A percentile compares a stretch with the other conserved stretches of the same genome.
Evolutionary conservation across 306 rosid species (phyloP).

Genomic region (Cucurbita maxima): DNA sequence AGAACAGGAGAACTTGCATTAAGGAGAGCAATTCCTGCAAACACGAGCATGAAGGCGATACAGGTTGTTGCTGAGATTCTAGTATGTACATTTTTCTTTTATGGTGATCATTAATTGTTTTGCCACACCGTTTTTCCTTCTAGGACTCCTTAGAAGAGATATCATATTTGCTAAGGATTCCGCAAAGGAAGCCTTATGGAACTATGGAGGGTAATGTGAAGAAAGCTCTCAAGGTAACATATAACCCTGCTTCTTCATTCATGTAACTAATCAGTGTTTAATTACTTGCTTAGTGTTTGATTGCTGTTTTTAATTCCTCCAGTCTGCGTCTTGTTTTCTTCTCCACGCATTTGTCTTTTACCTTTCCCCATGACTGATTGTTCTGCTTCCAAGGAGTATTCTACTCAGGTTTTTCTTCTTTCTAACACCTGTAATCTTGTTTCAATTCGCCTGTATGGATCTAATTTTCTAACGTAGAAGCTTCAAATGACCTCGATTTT

Average conservation of each 20-base stretch:
- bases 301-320: no score
- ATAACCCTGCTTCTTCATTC: neutral
- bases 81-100: neutral
- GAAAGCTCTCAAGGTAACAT: slow-evolving; percentile 66
- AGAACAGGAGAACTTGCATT: slow-evolving; percentile 88
- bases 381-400: no score
- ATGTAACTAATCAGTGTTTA: neutral
- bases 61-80: slow-evolving; percentile 36
- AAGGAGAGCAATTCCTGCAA: slow-evolving; percentile 84
- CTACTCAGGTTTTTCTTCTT: no score
- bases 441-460: no score
- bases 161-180: slow-evolving; percentile 74
- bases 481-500: no score
- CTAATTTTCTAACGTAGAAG: no score
- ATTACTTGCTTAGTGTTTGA: no score
- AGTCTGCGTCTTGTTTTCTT: no score
- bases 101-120: neutral
- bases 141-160: slow-evolving; percentile 84
- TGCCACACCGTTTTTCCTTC: slow-evolving; percentile 5
- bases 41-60: slow-evolving; percentile 64
- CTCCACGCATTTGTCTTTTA: no score
- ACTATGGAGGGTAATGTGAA: slow-evolving; percentile 93
- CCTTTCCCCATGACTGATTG: no score
- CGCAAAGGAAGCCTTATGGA: slow-evolving; percentile 90
- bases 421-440: no score